Conservation (phyloP, 1,284 basidiomycete species). For the Athelia psychrophila region DNA sequence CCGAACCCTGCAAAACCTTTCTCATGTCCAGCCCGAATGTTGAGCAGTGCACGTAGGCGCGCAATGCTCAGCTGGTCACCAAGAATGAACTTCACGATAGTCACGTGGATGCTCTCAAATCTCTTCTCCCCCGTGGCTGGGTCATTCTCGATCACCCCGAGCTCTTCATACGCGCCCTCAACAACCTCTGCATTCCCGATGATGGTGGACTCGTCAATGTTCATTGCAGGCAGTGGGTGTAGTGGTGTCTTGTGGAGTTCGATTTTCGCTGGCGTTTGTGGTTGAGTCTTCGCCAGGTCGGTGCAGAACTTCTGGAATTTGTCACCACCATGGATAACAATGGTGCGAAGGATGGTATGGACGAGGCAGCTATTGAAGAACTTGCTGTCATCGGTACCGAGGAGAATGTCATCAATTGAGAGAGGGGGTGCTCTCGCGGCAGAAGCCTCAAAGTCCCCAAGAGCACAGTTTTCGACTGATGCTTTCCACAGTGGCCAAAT, state of each 20-base stretch:
- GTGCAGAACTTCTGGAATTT: constrained; percentile 22
- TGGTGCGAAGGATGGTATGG: constrained; percentile 28
- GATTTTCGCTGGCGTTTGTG: constrained; percentile 24
- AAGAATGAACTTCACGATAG: constrained; percentile 17
- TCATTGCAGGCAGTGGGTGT: constrained; percentile 29
- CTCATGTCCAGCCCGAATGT: constrained; percentile 33
- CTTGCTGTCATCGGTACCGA: constrained; percentile 15
- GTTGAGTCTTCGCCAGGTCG: constrained; percentile 16
- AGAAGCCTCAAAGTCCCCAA: constrained; percentile 11
- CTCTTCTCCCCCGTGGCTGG: neutral
- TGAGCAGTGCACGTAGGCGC: constrained; percentile 24
- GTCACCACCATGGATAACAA: constrained; percentile 25
- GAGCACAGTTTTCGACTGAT: constrained; percentile 15
- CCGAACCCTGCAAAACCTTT: constrained; percentile 20
- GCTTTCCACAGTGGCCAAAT: constrained; percentile 20
- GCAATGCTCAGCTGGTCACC: constrained; percentile 38
- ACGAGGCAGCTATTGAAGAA: constrained; percentile 16
- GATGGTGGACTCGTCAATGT: constrained; percentile 35
- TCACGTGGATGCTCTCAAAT: constrained; percentile 10
- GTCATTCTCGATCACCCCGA: constrained; percentile 12
- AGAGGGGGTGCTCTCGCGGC: constrained; percentile 20
- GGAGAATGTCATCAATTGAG: constrained; percentile 19
- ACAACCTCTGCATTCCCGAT: constrained; percentile 33
- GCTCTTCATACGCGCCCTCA: constrained; percentile 25
- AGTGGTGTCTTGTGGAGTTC: constrained; percentile 26